phyloP scores from a whole-genome alignment of 768 basidiomycete genomes.

The Trametes meyenii region DNA sequence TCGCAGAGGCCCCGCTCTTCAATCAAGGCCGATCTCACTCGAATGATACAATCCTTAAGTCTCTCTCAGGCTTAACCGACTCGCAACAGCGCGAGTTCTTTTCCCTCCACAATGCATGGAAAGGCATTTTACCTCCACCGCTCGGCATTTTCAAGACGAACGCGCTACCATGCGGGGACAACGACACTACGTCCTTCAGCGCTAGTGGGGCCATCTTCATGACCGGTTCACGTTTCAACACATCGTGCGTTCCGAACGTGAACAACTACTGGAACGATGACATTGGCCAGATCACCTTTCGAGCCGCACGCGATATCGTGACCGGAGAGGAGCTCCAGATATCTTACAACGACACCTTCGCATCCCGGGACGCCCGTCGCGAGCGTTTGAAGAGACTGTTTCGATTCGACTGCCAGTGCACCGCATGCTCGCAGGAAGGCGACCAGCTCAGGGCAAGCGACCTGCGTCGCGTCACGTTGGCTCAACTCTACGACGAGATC shows the following conservation, averaged over 20 bases:
- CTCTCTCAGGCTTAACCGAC: conserved; percentile 16
- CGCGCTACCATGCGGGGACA: conserved; percentile 27
- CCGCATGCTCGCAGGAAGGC: conserved; percentile 25
- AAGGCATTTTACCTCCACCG: conserved; percentile 17
- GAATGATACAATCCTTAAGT: conserved; percentile 17
- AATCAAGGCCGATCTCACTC: background rate
- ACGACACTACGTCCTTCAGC: background rate
- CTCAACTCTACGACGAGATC: conserved; percentile 28
- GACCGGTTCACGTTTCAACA: conserved; percentile 31
- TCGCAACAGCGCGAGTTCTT: conserved; percentile 28
- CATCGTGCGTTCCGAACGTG: conserved; percentile 33
- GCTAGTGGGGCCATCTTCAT: conserved; percentile 26
- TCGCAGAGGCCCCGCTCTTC: conserved; percentile 33
- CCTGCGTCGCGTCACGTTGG: conserved; percentile 20
- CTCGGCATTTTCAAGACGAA: conserved; percentile 33
- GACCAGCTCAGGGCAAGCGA: conserved; percentile 25
- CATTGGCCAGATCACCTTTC: conserved; percentile 27
- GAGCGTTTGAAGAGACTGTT: conserved; percentile 17
- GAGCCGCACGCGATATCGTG: conserved; percentile 29
- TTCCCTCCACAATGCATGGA: conserved; percentile 22
- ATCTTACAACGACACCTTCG: conserved; percentile 25
- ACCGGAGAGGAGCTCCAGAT: conserved; percentile 34
- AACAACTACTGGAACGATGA: conserved; percentile 30
- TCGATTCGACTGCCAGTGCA: conserved; percentile 29
- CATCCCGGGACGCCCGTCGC: conserved; percentile 19